Percentiles rank a stretch among this genome's conserved stretches.
Evolutionary conservation across 257 asterid species (phyloP).

Genomic region (Nyctanthes arbortristis): DNA sequence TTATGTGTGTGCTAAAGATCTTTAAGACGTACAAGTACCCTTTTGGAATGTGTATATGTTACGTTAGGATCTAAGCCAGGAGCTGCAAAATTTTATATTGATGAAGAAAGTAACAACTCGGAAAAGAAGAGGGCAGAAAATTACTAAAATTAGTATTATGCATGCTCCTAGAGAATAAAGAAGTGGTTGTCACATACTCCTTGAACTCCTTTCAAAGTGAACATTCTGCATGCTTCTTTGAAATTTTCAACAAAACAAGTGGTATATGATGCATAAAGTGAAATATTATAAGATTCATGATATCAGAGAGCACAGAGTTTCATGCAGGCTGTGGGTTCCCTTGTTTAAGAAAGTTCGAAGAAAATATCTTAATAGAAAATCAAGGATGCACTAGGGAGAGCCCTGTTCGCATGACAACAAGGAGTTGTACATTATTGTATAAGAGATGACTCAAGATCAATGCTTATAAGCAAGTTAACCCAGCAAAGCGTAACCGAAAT

Average conservation of each 20-base stretch:
- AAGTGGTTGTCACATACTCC: background rate
- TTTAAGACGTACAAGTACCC: background rate
- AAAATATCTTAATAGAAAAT: background rate
- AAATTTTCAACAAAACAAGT: background rate
- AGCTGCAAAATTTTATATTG: background rate
- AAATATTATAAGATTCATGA: background rate
- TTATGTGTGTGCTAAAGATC: background rate
- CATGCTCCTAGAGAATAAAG: background rate
- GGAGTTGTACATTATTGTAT: background rate
- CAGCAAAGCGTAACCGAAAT: background rate
- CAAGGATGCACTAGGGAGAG: background rate
- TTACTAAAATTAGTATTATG: background rate
- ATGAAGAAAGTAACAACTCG: background rate
- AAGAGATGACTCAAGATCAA: background rate
- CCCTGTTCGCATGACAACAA: background rate
- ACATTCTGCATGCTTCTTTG: background rate
- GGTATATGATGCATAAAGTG: background rate
- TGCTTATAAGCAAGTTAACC: background rate
- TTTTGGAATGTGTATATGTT: background rate
- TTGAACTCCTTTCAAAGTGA: background rate
- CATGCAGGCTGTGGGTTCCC: background rate
- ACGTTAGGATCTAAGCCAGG: background rate
- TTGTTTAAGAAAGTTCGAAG: background rate
- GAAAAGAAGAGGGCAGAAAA: background rate
- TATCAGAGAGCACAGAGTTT: background rate